phyloP scores from a whole-genome alignment of 768 basidiomycete genomes.

The Collybiopsis confluens region DNA sequence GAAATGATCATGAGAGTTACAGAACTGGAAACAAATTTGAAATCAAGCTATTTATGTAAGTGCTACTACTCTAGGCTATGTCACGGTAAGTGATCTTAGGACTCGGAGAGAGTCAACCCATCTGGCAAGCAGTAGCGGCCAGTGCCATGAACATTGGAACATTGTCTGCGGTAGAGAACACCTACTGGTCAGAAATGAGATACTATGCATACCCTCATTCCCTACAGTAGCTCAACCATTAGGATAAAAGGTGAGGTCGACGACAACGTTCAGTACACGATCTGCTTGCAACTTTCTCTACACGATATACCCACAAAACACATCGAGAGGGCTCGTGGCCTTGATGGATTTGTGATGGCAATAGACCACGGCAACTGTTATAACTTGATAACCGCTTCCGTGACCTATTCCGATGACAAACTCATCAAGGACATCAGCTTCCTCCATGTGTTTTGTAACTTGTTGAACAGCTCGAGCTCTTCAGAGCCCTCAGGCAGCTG shows the following conservation, averaged over 20 bases:
- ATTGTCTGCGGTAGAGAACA: too few relatives aligned
- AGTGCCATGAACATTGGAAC: too few relatives aligned
- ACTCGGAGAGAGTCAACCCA: too few relatives aligned
- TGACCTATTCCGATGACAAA: constrained; percentile 25
- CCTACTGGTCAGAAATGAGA: too few relatives aligned
- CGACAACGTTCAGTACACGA: constrained; percentile 28
- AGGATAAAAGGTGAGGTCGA: constrained; percentile 28
- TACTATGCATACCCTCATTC: too few relatives aligned
- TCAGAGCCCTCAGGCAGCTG: constrained; percentile 14
- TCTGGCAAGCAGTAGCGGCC: too few relatives aligned
- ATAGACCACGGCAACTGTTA: constrained; percentile 31
- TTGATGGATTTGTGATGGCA: constrained; percentile 30
- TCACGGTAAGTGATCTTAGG: too few relatives aligned
- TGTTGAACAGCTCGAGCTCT: constrained; percentile 25
- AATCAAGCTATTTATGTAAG: too few relatives aligned
- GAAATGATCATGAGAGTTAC: too few relatives aligned
- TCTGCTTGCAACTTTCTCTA: constrained; percentile 22
- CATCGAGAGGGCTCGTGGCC: constrained; percentile 21
- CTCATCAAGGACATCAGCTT: constrained; percentile 19
- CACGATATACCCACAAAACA: constrained; percentile 30
- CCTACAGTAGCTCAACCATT: constrained; percentile 19
- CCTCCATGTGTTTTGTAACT: too few relatives aligned
- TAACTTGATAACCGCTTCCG: constrained; percentile 36
- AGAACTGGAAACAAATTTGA: too few relatives aligned
- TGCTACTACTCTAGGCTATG: too few relatives aligned